phyloP scores from a whole-genome alignment of 2,329 filamentous ascomycete genomes.

The Byssochlamys sp. region DNA sequence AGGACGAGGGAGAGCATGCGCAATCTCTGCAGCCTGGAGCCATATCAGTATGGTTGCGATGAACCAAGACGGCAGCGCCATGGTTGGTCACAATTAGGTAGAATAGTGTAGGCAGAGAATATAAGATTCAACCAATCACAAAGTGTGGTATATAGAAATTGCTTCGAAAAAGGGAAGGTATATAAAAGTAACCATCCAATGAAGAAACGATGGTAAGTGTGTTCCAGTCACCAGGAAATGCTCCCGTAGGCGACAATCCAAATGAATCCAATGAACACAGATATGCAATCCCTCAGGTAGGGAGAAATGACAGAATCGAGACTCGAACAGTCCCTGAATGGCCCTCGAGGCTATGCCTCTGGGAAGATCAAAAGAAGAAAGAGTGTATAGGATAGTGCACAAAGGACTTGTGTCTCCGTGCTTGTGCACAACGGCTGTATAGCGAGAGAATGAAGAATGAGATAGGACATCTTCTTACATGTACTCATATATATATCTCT shows the following conservation, averaged over 20 bases:
- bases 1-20: constrained; percentile 15
- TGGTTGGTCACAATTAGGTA: constrained; percentile 4
- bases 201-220: not conserved
- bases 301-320: not conserved
- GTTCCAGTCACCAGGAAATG: not conserved
- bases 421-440: not conserved
- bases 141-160: not conserved
- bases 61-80: constrained; percentile 16
- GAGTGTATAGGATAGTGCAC: not conserved
- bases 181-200: not conserved
- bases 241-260: not conserved
- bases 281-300: not conserved
- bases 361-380: not conserved
- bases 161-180: not conserved
- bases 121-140: constrained; percentile 1
- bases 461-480: not conserved
- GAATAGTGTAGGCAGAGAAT: not conserved
- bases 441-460: not conserved
- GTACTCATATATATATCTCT: constrained; percentile 1
- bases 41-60: constrained; percentile 26
- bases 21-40: constrained; percentile 21
- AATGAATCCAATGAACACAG: not conserved
- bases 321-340: not conserved
- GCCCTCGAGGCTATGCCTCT: not conserved
- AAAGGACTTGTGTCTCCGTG: not conserved